Evolutionary conservation across 345 rosid genomes (phyloP), one percentile per base, ranked within the genome.

Genomic region (Melaleuca quinquenervia): DNA sequence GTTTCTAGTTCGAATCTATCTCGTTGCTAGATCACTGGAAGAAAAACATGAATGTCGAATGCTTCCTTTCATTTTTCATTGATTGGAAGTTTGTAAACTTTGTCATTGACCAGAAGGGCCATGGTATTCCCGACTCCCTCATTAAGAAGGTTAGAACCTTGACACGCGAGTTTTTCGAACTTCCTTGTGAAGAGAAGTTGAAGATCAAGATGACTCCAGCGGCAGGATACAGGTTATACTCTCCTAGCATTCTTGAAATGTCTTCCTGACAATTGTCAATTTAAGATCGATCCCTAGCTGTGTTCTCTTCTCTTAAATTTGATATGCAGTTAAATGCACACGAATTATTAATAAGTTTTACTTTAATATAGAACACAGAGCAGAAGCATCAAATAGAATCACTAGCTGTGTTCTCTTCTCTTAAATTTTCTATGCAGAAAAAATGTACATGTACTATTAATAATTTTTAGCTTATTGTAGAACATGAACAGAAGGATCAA

Each of bases 171-270:
- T 92, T 93, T 88, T 95, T 94, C 53, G 83, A 87, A 88, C 94
- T 92, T 85, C 92, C 97, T 6, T 92, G 89, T 51, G 96, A 93
- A 26, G 95, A 95, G 41, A 96, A 94, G 82, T 82, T 92, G 36
- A 95, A 94, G 85, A 93, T 95, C 92, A 93, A 95, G 88, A 85
- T 96, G 93, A 94, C 93, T 86, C 86, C 97, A 52, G 92, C 89
- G 2, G 74, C 94, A 89, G 98, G 98, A 86, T 95, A 94, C 94
- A 95, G 98, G 98, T 95, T 90, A 64, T 36, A 27, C 76, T 84
- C 85, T 49, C 75, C 76, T 21, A n/a, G 86, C 82, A 84, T 50
- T 52, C 50, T 44, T 56, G 70, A 48, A 55, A 41, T 58, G 26
- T 58, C 60, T 60, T 45, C 20, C 44, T 5, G 70, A 84, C 54